Conservation (phyloP, 768 basidiomycete genomes). For the Boletus fagicola region DNA sequence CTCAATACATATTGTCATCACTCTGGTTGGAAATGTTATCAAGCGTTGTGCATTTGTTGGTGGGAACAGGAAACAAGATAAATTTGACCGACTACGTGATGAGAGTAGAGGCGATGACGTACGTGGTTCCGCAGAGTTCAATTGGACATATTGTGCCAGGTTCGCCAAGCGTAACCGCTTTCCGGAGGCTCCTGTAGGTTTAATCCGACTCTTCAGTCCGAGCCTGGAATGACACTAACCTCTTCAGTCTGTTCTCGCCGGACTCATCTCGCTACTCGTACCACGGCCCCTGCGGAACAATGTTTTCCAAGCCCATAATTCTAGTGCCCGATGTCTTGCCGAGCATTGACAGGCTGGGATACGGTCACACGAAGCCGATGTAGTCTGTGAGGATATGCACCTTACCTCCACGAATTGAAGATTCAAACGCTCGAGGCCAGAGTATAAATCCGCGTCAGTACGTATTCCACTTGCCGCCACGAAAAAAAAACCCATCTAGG, state of each 20-base stretch:
- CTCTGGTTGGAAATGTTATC: slow-evolving; percentile 17
- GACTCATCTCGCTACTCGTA: not conserved
- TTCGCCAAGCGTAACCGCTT: not conserved
- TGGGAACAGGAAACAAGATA: too few species aligned
- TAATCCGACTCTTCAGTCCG: not conserved
- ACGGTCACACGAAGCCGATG: not conserved
- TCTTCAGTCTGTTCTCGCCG: not conserved
- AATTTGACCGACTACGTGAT: too few species aligned
- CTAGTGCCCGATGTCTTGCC: not conserved
- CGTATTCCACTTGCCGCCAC: not conserved
- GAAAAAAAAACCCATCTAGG: not conserved
- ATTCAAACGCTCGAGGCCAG: too few species aligned
- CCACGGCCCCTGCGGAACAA: not conserved
- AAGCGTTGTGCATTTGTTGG: slow-evolving; percentile 1
- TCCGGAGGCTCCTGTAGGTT: too few species aligned
- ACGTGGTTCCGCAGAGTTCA: not conserved
- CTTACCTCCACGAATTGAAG: not conserved
- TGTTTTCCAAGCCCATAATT: too few species aligned
- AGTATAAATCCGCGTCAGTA: not conserved
- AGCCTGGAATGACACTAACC: not conserved
- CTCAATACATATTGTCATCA: slow-evolving; percentile 21
- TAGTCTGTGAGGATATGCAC: not conserved
- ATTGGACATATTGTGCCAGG: too few species aligned
- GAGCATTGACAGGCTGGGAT: not conserved
- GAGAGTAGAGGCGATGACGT: not conserved